Evolutionary conservation across 805 yeast genomes (phyloP).

Genomic region (Ogataea naganishii): DNA sequence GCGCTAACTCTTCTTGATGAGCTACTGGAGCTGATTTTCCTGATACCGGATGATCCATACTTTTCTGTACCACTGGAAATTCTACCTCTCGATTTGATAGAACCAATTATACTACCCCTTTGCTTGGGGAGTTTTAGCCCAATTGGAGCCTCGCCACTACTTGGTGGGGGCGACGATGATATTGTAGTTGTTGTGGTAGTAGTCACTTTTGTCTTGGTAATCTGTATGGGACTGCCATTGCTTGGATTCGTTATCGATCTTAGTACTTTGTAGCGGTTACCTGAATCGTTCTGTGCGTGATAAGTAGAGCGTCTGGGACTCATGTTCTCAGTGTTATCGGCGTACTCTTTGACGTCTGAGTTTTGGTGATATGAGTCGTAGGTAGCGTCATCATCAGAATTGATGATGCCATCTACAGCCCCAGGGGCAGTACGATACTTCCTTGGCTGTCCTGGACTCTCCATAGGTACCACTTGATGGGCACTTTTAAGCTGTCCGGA

Average conservation of each 20-base stretch:
- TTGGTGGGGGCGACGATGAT: slow-evolving; percentile 21
- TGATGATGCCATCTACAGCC: slow-evolving; percentile 19
- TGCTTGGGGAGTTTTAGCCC: slow-evolving; percentile 21
- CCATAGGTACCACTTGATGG: slow-evolving; percentile 76
- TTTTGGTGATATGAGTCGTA: slow-evolving; percentile 16
- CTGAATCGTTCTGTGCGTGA: slow-evolving; percentile 6
- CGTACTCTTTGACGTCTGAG: slow-evolving; percentile 5
- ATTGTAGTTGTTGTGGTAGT: slow-evolving; percentile 38
- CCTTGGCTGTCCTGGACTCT: slow-evolving; percentile 96
- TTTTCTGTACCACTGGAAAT: slow-evolving; percentile 19
- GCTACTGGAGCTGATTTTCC: slow-evolving; percentile 1
- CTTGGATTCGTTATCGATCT: slow-evolving; percentile 20
- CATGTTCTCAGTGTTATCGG: slow-evolving; percentile 1
- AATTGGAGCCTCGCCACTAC: slow-evolving; percentile 7
- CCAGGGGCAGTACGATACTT: slow-evolving; percentile 38
- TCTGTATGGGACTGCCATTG: slow-evolving; percentile 25
- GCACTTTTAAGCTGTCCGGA: slow-evolving; percentile 59
- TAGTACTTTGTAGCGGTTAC: slow-evolving; percentile 30
- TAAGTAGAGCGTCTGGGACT: slow-evolving; percentile 6
- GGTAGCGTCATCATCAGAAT: slow-evolving; percentile 26
- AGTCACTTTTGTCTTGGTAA: slow-evolving; percentile 39
- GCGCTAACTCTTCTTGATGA: slow-evolving; percentile 19
- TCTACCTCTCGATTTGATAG: slow-evolving; percentile 14
- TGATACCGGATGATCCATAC: not conserved
- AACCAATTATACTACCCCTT: slow-evolving; percentile 15